Percentiles rank a stretch among this genome's conserved stretches.
Evolutionary conservation across 495 filamentous ascomycete genomes (phyloP).

Genomic region (Penicillium atrosanguineum): DNA sequence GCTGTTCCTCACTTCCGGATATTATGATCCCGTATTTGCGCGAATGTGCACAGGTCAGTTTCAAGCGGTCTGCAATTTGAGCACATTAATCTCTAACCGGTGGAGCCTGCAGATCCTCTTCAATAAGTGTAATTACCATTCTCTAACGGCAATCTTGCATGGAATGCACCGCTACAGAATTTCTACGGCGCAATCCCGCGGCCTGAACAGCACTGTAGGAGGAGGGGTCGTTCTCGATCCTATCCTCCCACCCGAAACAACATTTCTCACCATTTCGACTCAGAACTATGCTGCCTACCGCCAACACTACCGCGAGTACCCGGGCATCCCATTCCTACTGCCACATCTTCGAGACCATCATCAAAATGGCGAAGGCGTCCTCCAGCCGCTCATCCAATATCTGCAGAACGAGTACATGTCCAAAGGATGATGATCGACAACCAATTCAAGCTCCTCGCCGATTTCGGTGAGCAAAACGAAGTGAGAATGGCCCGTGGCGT

Average conservation of each 20-base stretch:
- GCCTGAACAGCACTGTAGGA: constrained; percentile 9
- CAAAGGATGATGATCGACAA: constrained; percentile 3
- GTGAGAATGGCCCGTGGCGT: constrained; percentile 7
- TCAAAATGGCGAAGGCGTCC: constrained; percentile 26
- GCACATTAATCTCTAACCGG: constrained; percentile 7
- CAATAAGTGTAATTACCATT: constrained; percentile 32
- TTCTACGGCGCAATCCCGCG: constrained; percentile 17
- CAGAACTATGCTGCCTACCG: constrained; percentile 39
- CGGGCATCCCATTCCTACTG: constrained; percentile 41
- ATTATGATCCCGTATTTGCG: constrained; percentile 26
- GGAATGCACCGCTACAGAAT: constrained; percentile 36
- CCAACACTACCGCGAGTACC: constrained; percentile 27
- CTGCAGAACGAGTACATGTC: constrained; percentile 10
- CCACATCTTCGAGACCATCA: constrained; percentile 40
- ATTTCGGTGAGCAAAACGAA: constrained; percentile 5
- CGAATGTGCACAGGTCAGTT: constrained; percentile 35
- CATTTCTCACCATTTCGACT: constrained; percentile 25
- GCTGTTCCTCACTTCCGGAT: constrained; percentile 39
- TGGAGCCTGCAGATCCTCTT: constrained; percentile 24
- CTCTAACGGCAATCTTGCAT: constrained; percentile 34
- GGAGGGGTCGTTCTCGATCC: constrained; percentile 23
- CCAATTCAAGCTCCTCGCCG: not conserved
- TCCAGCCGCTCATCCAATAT: constrained; percentile 32
- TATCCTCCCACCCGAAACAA: constrained; percentile 22
- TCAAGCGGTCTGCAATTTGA: not conserved